Evolutionary conservation across 768 basidiomycete species (phyloP), one percentile per base, ranked within the genome.

Genomic region (Tricholoma furcatifolium): DNA sequence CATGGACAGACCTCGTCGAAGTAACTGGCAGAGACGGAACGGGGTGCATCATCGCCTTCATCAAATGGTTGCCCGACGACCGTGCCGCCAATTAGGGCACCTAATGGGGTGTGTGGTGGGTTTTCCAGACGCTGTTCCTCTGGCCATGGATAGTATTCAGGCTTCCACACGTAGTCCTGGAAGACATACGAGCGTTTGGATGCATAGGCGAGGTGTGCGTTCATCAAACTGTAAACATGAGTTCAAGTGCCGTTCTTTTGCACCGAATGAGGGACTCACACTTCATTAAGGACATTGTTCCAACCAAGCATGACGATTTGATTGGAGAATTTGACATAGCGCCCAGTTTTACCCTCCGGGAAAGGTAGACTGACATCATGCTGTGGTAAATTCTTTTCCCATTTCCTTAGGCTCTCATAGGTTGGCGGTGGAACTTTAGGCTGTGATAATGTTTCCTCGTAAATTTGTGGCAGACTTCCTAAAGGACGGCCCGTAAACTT

Each of bases 151-250:
- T 75, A 80, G 55, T 77, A 70, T 10, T 68, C 65, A 11, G 62
- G 62, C 20, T 71, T 69, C 75, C 76, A 78, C 10, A 67, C 32
- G 56, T 75, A 79, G 44, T 74, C 73, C 46, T 68, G 63, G 61
- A 79, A 80, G 0, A 80, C 80, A 46, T 80, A 81, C 6, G 76
- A 68, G 12, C 81, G 73, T n/a, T 74, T 71, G 0, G 79, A 75
- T 35, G 67, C 68, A 57, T 78, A 74, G 0, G 80, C 79, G 14
- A 83, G 70, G 52, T 75, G 70, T 0, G 74, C 68, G 53, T 77
- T 76, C 74, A 82, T 75, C 3, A 82, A 63, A 17, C 79, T 79
- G 51, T 11, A 17, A 12, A 20, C 3, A 39, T 39, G 24, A 36
- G n/a, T 15, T 51, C 23, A 39, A 8, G 11, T 35, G 9, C 15